Conservation (phyloP, 352 stramenopile species). For the Pythium guiyangense region DNA sequence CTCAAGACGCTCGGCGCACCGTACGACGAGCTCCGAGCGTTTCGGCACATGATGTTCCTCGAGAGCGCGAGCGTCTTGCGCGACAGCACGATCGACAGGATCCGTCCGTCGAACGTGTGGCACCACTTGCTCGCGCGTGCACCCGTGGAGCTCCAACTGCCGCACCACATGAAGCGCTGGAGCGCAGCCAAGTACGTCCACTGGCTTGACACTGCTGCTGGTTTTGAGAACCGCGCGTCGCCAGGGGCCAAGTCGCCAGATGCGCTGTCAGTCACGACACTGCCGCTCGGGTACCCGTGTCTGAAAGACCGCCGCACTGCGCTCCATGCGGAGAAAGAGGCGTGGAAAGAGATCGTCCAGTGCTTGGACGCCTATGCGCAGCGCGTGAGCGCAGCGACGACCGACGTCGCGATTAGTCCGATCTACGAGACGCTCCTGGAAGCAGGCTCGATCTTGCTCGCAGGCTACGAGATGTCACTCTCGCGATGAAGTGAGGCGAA, state of each 20-base stretch:
- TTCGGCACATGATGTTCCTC: conserved; percentile 83
- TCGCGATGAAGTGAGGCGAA: not conserved
- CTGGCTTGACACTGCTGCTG: conserved; percentile 61
- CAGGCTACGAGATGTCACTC: conserved; percentile 65
- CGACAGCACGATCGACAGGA: conserved; percentile 73
- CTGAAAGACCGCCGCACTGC: conserved; percentile 49
- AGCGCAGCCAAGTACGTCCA: conserved; percentile 72
- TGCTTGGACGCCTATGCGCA: conserved; percentile 80
- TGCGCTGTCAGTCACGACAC: conserved; percentile 23
- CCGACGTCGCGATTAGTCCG: conserved; percentile 37
- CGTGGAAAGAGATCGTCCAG: conserved; percentile 76
- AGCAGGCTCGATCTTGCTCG: conserved; percentile 69
- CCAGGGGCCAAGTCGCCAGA: conserved; percentile 22
- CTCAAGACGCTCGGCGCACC: conserved; percentile 46
- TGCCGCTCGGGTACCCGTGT: conserved; percentile 64
- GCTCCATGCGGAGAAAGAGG: conserved; percentile 58
- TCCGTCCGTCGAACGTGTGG: conserved; percentile 84
- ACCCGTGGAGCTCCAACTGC: conserved; percentile 65
- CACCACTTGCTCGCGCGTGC: conserved; percentile 74
- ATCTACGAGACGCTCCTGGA: conserved; percentile 77
- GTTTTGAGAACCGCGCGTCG: conserved; percentile 16
- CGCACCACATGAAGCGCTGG: conserved; percentile 73
- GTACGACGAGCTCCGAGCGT: conserved; percentile 78
- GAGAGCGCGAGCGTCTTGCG: conserved; percentile 55
- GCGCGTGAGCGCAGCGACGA: conserved; percentile 45